A percentile compares a stretch with the other conserved stretches of the same genome.
phyloP scores from a whole-genome alignment of 768 basidiomycete species.

The Lepiota venenata region DNA sequence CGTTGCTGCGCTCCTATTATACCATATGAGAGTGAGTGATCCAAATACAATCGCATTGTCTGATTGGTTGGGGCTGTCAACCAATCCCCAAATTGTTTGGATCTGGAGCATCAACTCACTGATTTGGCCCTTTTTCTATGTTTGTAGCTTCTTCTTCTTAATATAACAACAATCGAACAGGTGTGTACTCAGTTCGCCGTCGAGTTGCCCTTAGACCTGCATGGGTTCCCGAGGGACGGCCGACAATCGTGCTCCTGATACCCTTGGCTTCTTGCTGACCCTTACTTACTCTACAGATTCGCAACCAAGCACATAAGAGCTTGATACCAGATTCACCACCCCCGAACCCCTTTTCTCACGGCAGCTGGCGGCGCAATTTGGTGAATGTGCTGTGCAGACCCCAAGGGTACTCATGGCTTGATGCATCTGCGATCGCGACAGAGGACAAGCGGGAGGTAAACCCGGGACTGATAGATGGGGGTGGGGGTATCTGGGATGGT shows the following conservation, averaged over 20 bases:
- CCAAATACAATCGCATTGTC: not conserved
- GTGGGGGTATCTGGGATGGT: slow-evolving; percentile 11
- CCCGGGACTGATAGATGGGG: slow-evolving; percentile 45
- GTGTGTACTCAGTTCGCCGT: slow-evolving; percentile 36
- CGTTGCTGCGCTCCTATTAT: slow-evolving; percentile 70
- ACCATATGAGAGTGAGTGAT: slow-evolving; percentile 79
- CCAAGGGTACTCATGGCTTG: slow-evolving; percentile 75
- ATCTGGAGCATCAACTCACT: slow-evolving; percentile 1
- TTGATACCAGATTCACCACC: slow-evolving; percentile 63
- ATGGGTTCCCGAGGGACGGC: slow-evolving; percentile 2
- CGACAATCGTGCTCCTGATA: slow-evolving; percentile 1
- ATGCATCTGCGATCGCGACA: slow-evolving; percentile 54
- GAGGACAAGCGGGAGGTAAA: slow-evolving; percentile 76
- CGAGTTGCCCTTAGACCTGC: slow-evolving; percentile 17
- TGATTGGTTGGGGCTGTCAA: slow-evolving; percentile 5
- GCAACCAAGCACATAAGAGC: slow-evolving; percentile 78
- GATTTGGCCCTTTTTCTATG: slow-evolving; percentile 2
- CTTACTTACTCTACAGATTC: slow-evolving; percentile 49
- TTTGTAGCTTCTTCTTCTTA: slow-evolving; percentile 69
- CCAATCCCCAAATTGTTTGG: slow-evolving; percentile 1
- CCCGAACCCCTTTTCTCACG: slow-evolving; percentile 86
- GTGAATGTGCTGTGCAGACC: slow-evolving; percentile 79
- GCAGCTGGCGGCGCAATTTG: slow-evolving; percentile 72
- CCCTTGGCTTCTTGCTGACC: slow-evolving; percentile 10
- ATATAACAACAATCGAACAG: slow-evolving; percentile 96